phyloP scores from a whole-genome alignment of 257 asterid species.

The Catharanthus roseus region DNA sequence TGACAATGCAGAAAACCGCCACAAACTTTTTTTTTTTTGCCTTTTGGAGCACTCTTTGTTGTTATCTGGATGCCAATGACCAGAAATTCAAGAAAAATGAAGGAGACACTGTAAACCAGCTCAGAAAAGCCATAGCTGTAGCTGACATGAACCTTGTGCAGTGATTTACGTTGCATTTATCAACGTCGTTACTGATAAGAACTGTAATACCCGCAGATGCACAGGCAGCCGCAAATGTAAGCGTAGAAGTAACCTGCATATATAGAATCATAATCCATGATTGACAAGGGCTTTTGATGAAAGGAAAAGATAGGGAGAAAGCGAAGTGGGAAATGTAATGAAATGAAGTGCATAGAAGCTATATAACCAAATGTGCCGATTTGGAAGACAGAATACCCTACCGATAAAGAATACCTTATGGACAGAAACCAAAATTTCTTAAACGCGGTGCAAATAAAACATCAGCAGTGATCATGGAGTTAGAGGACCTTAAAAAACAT shows the following conservation, averaged over 20 bases:
- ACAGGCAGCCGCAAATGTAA: constrained; percentile 91
- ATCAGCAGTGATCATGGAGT: neutral
- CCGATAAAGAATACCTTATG: neutral
- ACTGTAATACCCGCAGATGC: constrained; percentile 93
- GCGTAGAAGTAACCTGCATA: constrained; percentile 70
- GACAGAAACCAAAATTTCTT: neutral
- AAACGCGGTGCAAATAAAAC: neutral
- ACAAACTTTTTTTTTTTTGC: too few relatives aligned
- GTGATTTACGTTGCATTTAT: constrained; percentile 60
- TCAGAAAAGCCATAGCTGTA: constrained; percentile 84
- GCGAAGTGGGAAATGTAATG: neutral
- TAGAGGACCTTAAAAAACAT: neutral
- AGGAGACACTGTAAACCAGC: constrained; percentile 80
- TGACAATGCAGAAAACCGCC: constrained; percentile 1
- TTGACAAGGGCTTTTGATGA: neutral
- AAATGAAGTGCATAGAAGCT: neutral
- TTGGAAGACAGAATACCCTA: neutral
- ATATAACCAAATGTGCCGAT: neutral
- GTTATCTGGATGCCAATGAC: constrained; percentile 64
- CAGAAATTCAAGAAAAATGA: constrained; percentile 75
- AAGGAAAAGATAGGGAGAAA: neutral
- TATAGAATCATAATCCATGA: constrained; percentile 1
- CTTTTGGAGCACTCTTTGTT: neutral
- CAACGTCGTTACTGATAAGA: constrained; percentile 75
- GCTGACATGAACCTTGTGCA: constrained; percentile 85